A percentile compares a stretch with the other conserved stretches of the same genome.
Conservation (phyloP, 164 flowering plant species). For the Tetracentron sinense region DNA sequence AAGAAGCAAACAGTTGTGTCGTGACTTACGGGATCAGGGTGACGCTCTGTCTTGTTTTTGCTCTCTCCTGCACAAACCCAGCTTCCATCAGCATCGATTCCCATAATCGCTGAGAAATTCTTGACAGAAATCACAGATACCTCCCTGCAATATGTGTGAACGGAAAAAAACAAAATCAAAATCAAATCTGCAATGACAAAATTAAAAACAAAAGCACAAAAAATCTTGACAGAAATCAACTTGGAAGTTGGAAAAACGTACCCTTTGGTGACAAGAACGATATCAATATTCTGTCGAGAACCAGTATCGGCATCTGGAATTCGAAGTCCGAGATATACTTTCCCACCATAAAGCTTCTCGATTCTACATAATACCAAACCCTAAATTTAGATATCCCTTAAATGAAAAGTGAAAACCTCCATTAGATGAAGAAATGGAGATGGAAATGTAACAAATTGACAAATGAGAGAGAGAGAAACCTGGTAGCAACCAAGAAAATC, state of each 20-base stretch:
- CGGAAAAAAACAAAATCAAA: neutral
- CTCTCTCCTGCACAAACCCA: conserved; percentile 52
- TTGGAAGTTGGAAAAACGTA: too few relatives aligned
- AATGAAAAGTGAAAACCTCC: neutral
- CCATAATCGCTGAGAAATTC: conserved; percentile 58
- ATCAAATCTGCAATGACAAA: neutral
- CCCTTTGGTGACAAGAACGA: conserved; percentile 70
- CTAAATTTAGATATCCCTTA: neutral
- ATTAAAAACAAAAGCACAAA: neutral
- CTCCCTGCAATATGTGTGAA: conserved; percentile 57
- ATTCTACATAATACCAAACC: conserved; percentile 33
- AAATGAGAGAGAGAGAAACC: conserved; percentile 27
- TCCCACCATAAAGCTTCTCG: conserved; percentile 83
- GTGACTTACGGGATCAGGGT: conserved; percentile 69
- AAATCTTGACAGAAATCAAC: conserved; percentile 16
- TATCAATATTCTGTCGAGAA: conserved; percentile 56
- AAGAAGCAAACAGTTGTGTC: neutral
- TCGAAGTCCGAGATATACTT: conserved; percentile 69
- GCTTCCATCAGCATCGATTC: conserved; percentile 54
- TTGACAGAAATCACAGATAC: conserved; percentile 63
- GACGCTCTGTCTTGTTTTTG: conserved; percentile 36
- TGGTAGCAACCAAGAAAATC: conserved; percentile 61
- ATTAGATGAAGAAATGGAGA: neutral
- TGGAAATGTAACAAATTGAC: neutral
- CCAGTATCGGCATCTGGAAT: conserved; percentile 84